A percentile compares a stretch with the other conserved stretches of the same genome.
These are phyloP conservation scores for Xylaria intraflava DNA, from an alignment of 495 filamentous ascomycete genomes.

Conservation along the genomic window DNA sequence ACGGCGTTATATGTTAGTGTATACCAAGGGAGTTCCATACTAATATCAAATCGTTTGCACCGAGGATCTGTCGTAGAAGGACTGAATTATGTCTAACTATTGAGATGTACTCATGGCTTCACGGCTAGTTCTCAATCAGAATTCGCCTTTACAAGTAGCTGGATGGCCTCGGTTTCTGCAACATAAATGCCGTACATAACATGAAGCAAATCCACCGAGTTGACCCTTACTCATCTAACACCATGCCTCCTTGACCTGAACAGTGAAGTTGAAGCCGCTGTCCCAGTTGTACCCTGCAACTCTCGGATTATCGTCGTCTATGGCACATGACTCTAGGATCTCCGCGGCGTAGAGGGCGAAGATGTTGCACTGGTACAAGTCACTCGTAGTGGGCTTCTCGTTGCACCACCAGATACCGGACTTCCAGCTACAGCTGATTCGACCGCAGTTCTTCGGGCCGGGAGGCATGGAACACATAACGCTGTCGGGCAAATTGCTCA, in stretches of 20 bases:
- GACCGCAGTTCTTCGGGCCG: neutral
- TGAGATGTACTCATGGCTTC: too few relatives aligned
- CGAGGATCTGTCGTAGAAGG: too few relatives aligned
- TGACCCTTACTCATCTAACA: neutral
- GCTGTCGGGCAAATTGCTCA: neutral
- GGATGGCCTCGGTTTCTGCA: too few relatives aligned
- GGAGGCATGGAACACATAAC: neutral
- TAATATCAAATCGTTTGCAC: too few relatives aligned
- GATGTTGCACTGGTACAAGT: neutral
- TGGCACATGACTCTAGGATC: neutral
- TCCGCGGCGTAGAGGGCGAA: neutral
- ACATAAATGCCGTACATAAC: too few relatives aligned
- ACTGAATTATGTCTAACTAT: too few relatives aligned
- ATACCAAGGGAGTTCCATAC: too few relatives aligned
- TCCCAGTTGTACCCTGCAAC: neutral
- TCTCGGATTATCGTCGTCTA: too few relatives aligned
- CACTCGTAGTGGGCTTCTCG: neutral
- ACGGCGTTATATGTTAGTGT: too few relatives aligned
- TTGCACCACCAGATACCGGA: slow-evolving; percentile 1
- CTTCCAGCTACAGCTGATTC: neutral
- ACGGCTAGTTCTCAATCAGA: too few relatives aligned
- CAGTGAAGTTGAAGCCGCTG: neutral
- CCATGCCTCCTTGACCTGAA: neutral
- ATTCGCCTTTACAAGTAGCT: too few relatives aligned
- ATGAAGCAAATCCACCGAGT: neutral